Conservation (phyloP, 2,329 filamentous ascomycete genomes). For the Metarhizium brunneum region DNA sequence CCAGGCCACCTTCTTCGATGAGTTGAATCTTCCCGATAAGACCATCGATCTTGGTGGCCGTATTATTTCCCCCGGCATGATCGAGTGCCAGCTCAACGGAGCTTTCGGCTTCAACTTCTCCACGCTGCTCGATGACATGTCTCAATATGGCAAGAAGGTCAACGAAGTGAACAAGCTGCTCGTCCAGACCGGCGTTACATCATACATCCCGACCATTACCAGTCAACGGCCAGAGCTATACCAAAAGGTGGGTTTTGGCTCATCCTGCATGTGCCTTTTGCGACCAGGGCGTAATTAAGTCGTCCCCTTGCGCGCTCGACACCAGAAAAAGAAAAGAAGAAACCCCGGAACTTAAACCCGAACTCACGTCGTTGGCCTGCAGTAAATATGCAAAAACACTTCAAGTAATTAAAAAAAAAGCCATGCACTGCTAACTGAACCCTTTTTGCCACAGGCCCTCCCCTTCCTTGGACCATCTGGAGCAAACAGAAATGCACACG, state of each 20-base stretch:
- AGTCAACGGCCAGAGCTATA: constrained; percentile 78
- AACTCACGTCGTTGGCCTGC: too few species aligned
- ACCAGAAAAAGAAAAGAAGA: not conserved
- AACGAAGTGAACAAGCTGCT: constrained; percentile 61
- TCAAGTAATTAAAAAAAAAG: not conserved
- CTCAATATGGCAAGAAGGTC: constrained; percentile 64
- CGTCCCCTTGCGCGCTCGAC: not conserved
- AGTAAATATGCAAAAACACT: too few species aligned
- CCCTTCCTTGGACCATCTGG: constrained; percentile 71
- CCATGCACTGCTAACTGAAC: not conserved
- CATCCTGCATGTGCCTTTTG: not conserved
- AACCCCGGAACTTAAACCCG: not conserved
- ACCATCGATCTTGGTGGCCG: constrained; percentile 73
- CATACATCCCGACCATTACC: constrained; percentile 77
- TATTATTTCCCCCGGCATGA: constrained; percentile 77
- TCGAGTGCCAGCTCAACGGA: constrained; percentile 87
- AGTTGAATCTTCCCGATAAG: constrained; percentile 59
- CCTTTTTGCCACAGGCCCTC: constrained; percentile 41
- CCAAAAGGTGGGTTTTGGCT: constrained; percentile 46
- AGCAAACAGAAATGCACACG: constrained; percentile 43
- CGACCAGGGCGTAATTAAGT: not conserved
- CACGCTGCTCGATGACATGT: constrained; percentile 58
- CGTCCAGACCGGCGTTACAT: constrained; percentile 74
- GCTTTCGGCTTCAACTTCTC: constrained; percentile 93
- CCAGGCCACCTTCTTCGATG: constrained; percentile 58